phyloP scores from a whole-genome alignment of 2,329 filamentous ascomycete species.

The Thermoascus crustaceus region DNA sequence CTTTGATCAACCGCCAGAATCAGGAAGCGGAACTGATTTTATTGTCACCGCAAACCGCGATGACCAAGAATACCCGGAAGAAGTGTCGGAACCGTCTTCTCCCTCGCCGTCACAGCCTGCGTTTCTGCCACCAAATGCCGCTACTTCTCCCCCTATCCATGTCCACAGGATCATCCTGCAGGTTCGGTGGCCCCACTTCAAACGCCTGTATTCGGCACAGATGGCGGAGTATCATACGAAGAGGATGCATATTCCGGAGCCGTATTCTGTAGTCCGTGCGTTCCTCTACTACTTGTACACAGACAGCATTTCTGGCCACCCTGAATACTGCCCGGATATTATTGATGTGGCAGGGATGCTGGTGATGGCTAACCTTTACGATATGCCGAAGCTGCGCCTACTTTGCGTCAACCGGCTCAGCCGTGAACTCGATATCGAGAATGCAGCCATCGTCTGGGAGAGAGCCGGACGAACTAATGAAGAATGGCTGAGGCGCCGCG shows the following conservation, averaged over 20 bases:
- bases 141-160: constrained; percentile 74
- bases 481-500: constrained; percentile 84
- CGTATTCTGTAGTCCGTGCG: constrained; percentile 85
- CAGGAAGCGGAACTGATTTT: constrained; percentile 83
- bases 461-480: constrained; percentile 83
- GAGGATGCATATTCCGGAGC: constrained; percentile 95
- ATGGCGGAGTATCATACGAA: constrained; percentile 98
- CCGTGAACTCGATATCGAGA: constrained; percentile 85
- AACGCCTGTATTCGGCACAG: constrained; percentile 79
- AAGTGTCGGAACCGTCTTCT: constrained; percentile 37
- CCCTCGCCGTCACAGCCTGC: constrained; percentile 20
- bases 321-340: constrained; percentile 55
- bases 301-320: constrained; percentile 65
- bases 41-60: constrained; percentile 81
- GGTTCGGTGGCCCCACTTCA: constrained; percentile 94
- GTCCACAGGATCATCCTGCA: constrained; percentile 93
- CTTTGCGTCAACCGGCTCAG: constrained; percentile 85
- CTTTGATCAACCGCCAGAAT: constrained; percentile 79
- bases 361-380: constrained; percentile 97
- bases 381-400: constrained; percentile 85
- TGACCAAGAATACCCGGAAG: constrained; percentile 47
- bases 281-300: constrained; percentile 97
- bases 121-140: constrained; percentile 28
- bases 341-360: constrained; percentile 86
- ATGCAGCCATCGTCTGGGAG: constrained; percentile 94